A percentile compares a stretch with the other conserved stretches of the same genome.
Evolutionary conservation across 345 rosid genomes (phyloP).

Genomic region (Aethionema arabicum): DNA sequence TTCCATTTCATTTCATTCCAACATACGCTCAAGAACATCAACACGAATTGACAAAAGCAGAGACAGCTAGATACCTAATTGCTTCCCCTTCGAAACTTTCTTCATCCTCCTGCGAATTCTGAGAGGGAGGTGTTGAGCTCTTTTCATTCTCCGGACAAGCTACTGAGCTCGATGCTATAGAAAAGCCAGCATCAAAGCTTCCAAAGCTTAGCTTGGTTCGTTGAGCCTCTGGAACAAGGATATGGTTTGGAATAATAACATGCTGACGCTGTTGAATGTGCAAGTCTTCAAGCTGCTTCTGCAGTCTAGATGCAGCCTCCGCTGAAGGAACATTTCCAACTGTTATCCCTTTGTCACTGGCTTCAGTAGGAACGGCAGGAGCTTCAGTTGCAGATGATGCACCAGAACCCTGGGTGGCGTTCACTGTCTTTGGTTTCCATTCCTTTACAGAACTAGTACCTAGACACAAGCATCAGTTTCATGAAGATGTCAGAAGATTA

Average conservation of each 20-base stretch:
- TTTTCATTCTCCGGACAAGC: slow-evolving; percentile 58
- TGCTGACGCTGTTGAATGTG: slow-evolving; percentile 76
- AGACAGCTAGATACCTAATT: slow-evolving; percentile 45
- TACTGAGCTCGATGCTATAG: slow-evolving; percentile 41
- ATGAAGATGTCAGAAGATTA: slow-evolving; percentile 22
- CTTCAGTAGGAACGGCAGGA: slow-evolving; percentile 46
- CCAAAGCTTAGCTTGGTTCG: slow-evolving; percentile 89
- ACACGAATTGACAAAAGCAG: slow-evolving; percentile 14
- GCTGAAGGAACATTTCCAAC: slow-evolving; percentile 48
- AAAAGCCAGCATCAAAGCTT: slow-evolving; percentile 85
- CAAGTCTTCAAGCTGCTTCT: slow-evolving; percentile 68
- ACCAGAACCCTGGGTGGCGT: slow-evolving; percentile 51
- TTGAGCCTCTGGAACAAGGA: slow-evolving; percentile 92
- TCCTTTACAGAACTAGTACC: slow-evolving; percentile 67
- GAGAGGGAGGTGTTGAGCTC: slow-evolving; percentile 62
- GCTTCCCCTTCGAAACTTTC: slow-evolving; percentile 54
- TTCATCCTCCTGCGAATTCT: slow-evolving; percentile 58
- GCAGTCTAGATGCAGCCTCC: slow-evolving; percentile 62
- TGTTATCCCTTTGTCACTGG: slow-evolving; percentile 38
- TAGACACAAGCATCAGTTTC: slow-evolving; percentile 31
- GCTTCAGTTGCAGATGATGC: slow-evolving; percentile 48
- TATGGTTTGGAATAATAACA: slow-evolving; percentile 89
- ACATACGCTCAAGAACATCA: slow-evolving; percentile 7
- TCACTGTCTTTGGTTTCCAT: slow-evolving; percentile 88
- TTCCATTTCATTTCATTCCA: slow-evolving; percentile 9